Evolutionary conservation across 495 filamentous ascomycete species (phyloP), one percentile per base, ranked within the genome.

Genomic region (Amphirosellinia nigrospora): DNA sequence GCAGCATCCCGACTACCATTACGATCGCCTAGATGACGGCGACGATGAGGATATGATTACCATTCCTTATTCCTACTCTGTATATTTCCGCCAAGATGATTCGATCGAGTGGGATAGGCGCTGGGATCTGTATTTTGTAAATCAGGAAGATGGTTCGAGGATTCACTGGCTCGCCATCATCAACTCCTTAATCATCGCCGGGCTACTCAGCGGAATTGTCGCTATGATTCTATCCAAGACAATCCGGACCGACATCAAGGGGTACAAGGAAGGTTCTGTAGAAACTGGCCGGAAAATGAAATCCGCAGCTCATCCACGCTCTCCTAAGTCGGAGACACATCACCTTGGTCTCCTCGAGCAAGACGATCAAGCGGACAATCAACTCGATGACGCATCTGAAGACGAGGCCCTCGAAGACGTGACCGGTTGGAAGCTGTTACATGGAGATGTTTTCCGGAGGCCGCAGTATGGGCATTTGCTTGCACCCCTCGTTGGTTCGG

Each of bases 71-170:
- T 93, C 93, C 3, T 98, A 97, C 79, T 95, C 94, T 30, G 92
- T 98, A 10, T 97, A 95, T 80, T 98, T 94, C 80, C 89, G 93
- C 61, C 93, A 97, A 78, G 94, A 97, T 64, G 86, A 89, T 23
- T 87, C 85, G 50, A 84, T 97, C 65, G 93, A 96, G 67, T 98
- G 94, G 94, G 84, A 85, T 55, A 92, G 89, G 70, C 89, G 94
- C 56, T 98, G 94, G 94, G 93, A 97, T 73, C 82, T 96, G 34
- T 98, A 97, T 75, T 97, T 98, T 79, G 93, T 92, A 64, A 94
- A 97, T 77, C 92, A 95, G 76, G 92, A 93, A 66, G 93, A 94
- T 64, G 91, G 92, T 53, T 90, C 89, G 36, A 90, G 89, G 74
- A 92, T 96, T 34, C 94, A 97, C 74, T 98, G 94, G 94, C 81